Evolutionary conservation across 2,329 filamentous ascomycete genomes (phyloP).

Genomic region (Sporothrix pallida): DNA sequence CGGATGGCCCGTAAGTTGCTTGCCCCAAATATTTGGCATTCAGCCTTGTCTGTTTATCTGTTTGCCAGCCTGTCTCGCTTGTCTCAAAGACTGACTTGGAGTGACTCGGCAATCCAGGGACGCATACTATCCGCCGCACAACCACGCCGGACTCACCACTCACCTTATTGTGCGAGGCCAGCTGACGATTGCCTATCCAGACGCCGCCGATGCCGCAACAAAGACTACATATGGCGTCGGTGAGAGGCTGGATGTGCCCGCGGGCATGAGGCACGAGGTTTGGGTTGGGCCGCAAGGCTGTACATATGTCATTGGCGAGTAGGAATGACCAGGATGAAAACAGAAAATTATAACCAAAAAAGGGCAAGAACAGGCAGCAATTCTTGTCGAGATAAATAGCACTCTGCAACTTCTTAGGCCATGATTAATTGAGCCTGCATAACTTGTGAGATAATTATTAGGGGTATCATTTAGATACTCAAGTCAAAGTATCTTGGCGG

Average conservation of each 20-base stretch:
- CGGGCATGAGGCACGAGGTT: conserved; percentile 68
- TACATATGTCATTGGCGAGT: conserved; percentile 69
- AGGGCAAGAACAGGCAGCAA: background rate
- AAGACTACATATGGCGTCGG: conserved; percentile 64
- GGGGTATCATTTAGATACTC: background rate
- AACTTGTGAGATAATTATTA: too few relatives aligned
- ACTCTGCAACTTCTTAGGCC: background rate
- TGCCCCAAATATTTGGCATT: conserved; percentile 27
- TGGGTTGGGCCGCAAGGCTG: conserved; percentile 71
- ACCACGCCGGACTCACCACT: conserved; percentile 68
- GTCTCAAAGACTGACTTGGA: conserved; percentile 21
- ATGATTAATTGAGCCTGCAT: too few relatives aligned
- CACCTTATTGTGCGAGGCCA: conserved; percentile 70
- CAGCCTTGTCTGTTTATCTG: background rate
- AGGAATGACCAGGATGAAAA: background rate
- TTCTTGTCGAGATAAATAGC: background rate
- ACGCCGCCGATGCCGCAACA: conserved; percentile 54
- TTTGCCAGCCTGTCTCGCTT: background rate
- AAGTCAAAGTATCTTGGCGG: background rate
- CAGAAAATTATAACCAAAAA: too few relatives aligned
- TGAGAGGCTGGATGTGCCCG: conserved; percentile 69
- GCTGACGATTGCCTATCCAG: conserved; percentile 70
- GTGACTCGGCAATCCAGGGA: conserved; percentile 55
- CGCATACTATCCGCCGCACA: conserved; percentile 71
- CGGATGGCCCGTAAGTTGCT: conserved; percentile 63